Base-by-base conservation (phyloP, 495 filamentous ascomycete species). In the Trichoderma orchidacearum region DNA sequence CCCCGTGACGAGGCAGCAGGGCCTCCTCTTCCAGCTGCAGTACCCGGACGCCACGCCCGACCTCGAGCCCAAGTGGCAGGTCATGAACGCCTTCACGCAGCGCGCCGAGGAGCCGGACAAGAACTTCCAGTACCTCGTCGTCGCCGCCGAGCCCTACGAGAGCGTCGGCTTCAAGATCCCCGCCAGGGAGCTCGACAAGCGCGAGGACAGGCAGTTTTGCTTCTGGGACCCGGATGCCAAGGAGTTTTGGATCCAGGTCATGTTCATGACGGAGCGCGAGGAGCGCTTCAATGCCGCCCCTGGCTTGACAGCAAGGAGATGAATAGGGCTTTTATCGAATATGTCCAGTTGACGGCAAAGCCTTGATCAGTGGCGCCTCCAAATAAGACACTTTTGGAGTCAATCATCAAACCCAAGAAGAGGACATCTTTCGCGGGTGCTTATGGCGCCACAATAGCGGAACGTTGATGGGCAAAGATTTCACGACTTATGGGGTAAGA, bases 261-360 rank as follows among this genome's bases (percentile, higher is more conserved):
- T 96, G 79, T 99, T 97, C 75, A 91, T 96, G 81, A 97, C 94
- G 35, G 93, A 99, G 77, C 80, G 93, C 54, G 93, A 97, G 75
- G 93, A 97, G 79, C 75, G 93, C 60, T 97, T 94, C 67, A 87
- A 84, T 64, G 90, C 89, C 65, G 94, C 96, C 53, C 93, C 93
- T 11, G 93, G 93, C 25, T 72, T 97, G 69, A 90, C 68, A 53
- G 72, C 72, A 6, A 56, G 72, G 56, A 59, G 69, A 56, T 75
- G 62, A 71, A 23, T 17, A 51, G 13, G n/a, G n/a, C 11, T 32
- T 32, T 18, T 51, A 8, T 18, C 29, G 15, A 31, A 38, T 0
- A 41, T 15, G 23, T 2, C 21, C 18, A 3, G 6, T 17, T 30
- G n/a, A 30, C 18, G n/a, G 8, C 32, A 36, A 36, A 36, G n/a